Conservation (phyloP, 2,329 filamentous ascomycete genomes). For the Diaporthe destruens region DNA sequence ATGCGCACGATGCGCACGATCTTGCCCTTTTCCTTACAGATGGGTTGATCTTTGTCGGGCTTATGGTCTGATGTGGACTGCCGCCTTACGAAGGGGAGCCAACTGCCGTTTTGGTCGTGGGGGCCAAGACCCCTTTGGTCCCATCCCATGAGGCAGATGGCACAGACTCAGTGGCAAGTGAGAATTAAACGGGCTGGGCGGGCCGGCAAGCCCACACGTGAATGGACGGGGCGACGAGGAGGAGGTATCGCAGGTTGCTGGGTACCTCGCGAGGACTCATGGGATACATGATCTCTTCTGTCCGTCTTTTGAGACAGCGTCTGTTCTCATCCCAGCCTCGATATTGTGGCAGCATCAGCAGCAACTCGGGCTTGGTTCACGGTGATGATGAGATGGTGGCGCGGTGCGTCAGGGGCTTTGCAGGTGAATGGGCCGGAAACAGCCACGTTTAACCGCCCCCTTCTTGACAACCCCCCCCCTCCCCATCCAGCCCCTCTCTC, state of each 20-base stretch:
- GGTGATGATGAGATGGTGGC: slow-evolving; percentile 3
- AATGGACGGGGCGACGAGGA: not conserved
- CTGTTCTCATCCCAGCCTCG: slow-evolving; percentile 23
- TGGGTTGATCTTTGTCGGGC: not conserved
- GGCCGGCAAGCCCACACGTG: not conserved
- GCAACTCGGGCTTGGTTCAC: not conserved
- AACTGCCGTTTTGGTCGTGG: slow-evolving; percentile 9
- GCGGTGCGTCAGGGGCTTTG: slow-evolving; percentile 24
- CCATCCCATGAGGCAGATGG: not conserved
- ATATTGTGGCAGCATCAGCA: slow-evolving; percentile 14
- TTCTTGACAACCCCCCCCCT: not conserved
- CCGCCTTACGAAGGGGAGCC: not conserved
- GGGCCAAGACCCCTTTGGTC: not conserved
- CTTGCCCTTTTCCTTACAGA: not conserved
- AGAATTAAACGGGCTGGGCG: not conserved
- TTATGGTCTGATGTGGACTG: not conserved
- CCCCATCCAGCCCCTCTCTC: no score
- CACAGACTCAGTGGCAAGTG: not conserved
- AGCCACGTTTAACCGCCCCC: slow-evolving; percentile 23
- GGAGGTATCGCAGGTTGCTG: slow-evolving; percentile 7
- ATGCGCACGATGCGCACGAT: not conserved
- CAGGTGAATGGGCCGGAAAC: slow-evolving; percentile 7
- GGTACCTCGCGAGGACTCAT: slow-evolving; percentile 3
- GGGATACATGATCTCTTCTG: slow-evolving; percentile 3
- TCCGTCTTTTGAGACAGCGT: slow-evolving; percentile 11